Conservation (phyloP, 176 grass and related monocot species). For the Oryza coarctata region DNA sequence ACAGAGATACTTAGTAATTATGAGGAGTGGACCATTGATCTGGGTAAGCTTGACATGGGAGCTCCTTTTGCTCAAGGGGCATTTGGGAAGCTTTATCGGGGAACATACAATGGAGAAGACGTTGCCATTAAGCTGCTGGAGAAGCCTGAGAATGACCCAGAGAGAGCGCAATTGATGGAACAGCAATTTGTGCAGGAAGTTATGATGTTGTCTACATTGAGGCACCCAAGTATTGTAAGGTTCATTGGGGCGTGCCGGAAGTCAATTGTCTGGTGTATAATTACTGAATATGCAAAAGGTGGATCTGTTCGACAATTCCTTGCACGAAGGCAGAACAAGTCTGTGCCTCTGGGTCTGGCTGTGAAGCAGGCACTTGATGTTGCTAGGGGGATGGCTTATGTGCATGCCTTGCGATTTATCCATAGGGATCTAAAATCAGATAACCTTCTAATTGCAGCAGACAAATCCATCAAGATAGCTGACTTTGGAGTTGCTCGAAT, state of each 20-base stretch:
- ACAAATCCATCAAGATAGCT: slow-evolving; percentile 85
- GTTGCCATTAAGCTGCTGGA: slow-evolving; percentile 80
- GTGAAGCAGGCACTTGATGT: slow-evolving; percentile 70
- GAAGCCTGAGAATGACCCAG: slow-evolving; percentile 60
- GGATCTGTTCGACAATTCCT: slow-evolving; percentile 69
- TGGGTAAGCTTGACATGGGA: slow-evolving; percentile 61
- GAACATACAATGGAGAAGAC: slow-evolving; percentile 70
- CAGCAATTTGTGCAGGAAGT: slow-evolving; percentile 83
- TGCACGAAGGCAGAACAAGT: slow-evolving; percentile 60
- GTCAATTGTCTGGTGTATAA: slow-evolving; percentile 70
- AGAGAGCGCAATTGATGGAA: slow-evolving; percentile 69
- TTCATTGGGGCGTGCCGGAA: slow-evolving; percentile 77
- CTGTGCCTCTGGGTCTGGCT: slow-evolving; percentile 58
- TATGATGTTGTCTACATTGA: slow-evolving; percentile 63
- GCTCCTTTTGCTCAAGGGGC: slow-evolving; percentile 75
- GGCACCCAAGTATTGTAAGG: slow-evolving; percentile 67
- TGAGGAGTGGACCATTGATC: slow-evolving; percentile 69
- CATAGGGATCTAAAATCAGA: slow-evolving; percentile 84
- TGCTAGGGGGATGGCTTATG: slow-evolving; percentile 66
- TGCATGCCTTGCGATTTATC: slow-evolving; percentile 60
- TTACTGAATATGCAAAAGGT: slow-evolving; percentile 81
- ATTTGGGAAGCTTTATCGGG: slow-evolving; percentile 75
- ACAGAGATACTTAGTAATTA: slow-evolving; percentile 61
- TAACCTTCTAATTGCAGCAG: slow-evolving; percentile 66
- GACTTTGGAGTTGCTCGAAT: slow-evolving; percentile 87